phyloP scores from a whole-genome alignment of 208 protist genomes.

The Crithidia expoeki region DNA sequence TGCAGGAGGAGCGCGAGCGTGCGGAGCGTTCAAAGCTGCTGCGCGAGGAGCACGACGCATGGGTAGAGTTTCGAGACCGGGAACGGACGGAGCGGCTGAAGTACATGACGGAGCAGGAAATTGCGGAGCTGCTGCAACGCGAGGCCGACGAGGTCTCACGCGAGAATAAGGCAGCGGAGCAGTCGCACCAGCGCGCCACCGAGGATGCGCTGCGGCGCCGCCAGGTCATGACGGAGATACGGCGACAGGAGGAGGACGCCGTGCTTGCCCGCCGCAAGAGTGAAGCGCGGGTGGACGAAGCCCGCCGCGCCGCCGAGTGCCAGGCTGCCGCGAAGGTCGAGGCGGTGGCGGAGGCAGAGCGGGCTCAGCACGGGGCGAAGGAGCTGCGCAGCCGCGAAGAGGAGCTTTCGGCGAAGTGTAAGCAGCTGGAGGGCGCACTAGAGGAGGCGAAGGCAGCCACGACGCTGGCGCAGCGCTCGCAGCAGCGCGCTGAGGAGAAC shows the following conservation, averaged over 20 bases:
- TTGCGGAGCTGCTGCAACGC: conserved; percentile 61
- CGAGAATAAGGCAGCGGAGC: conserved; percentile 45
- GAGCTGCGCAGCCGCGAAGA: conserved; percentile 38
- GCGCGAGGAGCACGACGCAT: conserved; percentile 77
- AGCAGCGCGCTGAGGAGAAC: conserved; percentile 38
- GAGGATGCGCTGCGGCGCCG: conserved; percentile 48
- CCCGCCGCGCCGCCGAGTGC: conserved; percentile 22
- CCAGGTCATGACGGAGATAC: conserved; percentile 25
- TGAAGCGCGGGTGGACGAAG: conserved; percentile 26
- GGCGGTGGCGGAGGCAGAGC: conserved; percentile 28
- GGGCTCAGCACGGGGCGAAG: conserved; percentile 10
- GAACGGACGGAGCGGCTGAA: conserved; percentile 78
- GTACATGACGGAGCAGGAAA: conserved; percentile 77
- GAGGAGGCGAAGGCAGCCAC: conserved; percentile 41
- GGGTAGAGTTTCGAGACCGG: conserved; percentile 62
- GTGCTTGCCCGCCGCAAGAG: conserved; percentile 29
- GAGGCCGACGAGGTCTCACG: conserved; percentile 57
- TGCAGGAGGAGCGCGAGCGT: conserved; percentile 84
- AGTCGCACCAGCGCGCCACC: conserved; percentile 37
- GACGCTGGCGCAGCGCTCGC: conserved; percentile 31
- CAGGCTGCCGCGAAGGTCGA: conserved; percentile 36
- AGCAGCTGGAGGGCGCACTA: conserved; percentile 39
- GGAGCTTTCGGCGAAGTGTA: conserved; percentile 31
- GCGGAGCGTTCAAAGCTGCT: conserved; percentile 64
- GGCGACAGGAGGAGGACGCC: conserved; percentile 38